Percentiles rank a stretch among this genome's conserved stretches.
phyloP scores from a whole-genome alignment of 768 basidiomycete genomes.

The Saitozyma podzolica region DNA sequence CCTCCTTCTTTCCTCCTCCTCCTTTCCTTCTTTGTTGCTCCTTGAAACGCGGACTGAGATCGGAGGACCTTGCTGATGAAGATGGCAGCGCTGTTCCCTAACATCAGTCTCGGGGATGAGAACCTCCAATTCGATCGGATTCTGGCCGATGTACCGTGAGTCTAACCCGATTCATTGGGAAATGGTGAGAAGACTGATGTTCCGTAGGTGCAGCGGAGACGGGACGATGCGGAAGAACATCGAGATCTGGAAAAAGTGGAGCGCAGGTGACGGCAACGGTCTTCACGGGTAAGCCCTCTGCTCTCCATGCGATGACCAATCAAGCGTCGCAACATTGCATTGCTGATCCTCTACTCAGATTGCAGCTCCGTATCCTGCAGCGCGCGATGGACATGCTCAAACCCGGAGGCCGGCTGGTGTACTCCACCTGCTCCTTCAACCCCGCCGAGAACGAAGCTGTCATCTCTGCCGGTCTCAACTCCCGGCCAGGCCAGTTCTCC shows the following conservation, averaged over 20 bases:
- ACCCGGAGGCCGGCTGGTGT: slow-evolving; percentile 87
- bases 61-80: slow-evolving; percentile 7
- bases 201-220: slow-evolving; percentile 74
- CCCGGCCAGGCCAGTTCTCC: slow-evolving; percentile 67
- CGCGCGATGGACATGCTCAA: slow-evolving; percentile 88
- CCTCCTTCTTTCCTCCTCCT: not conserved
- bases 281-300: slow-evolving; percentile 68
- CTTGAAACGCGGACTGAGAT: not conserved
- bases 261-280: slow-evolving; percentile 82
- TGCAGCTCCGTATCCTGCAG: slow-evolving; percentile 87
- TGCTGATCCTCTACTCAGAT: slow-evolving; percentile 55
- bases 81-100: slow-evolving; percentile 45
- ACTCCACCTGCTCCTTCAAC: slow-evolving; percentile 96
- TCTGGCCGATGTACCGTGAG: slow-evolving; percentile 87
- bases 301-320: not conserved
- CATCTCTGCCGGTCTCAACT: slow-evolving; percentile 74
- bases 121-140: slow-evolving; percentile 80
- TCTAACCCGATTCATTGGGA: not conserved
- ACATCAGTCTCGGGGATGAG: slow-evolving; percentile 42
- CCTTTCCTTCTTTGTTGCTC: not conserved
- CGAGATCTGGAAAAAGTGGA: slow-evolving; percentile 93
- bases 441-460: slow-evolving; percentile 98
- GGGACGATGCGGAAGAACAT: slow-evolving; percentile 93
- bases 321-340: not conserved
- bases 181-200: slow-evolving; percentile 1